These are phyloP conservation scores for Colletotrichum lini DNA, from an alignment of 2,329 filamentous ascomycete genomes.

Conservation along the genomic window DNA sequence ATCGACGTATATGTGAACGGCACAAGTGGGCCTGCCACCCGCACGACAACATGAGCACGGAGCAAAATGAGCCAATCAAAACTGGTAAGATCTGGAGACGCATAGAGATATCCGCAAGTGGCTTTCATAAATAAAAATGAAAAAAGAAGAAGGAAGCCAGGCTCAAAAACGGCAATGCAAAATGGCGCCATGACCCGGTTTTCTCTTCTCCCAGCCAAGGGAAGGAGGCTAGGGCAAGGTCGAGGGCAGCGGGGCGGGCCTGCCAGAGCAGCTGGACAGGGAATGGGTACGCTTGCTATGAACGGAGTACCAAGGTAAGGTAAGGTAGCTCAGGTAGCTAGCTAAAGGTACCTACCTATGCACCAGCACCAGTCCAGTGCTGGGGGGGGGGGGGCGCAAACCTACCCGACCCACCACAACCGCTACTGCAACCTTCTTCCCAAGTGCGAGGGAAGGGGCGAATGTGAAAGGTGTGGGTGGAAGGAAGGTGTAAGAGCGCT, in stretches of 20 bases:
- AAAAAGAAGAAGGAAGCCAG: not conserved
- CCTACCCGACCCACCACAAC: slow-evolving; percentile 32
- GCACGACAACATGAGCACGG: slow-evolving; percentile 15
- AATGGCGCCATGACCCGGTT: not conserved
- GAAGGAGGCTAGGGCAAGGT: slow-evolving; percentile 3
- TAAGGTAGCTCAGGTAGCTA: too few relatives aligned
- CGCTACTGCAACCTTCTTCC: slow-evolving; percentile 43
- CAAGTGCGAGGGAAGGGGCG: slow-evolving; percentile 15
- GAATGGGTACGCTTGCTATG: not conserved
- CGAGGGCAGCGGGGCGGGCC: not conserved
- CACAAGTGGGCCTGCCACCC: slow-evolving; percentile 21
- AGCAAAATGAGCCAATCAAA: slow-evolving; percentile 27
- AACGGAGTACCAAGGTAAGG: too few relatives aligned
- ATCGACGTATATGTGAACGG: not conserved
- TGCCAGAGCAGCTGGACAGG: not conserved
- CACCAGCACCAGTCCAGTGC: not conserved
- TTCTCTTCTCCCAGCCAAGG: not conserved
- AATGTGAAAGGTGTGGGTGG: not conserved
- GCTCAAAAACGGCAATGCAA: slow-evolving; percentile 16
- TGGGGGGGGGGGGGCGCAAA: slow-evolving; percentile 24
- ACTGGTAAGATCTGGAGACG: not conserved
- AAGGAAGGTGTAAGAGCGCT: not conserved
- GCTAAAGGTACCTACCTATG: too few relatives aligned
- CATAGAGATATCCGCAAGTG: slow-evolving; percentile 29
- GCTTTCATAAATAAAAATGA: slow-evolving; percentile 17